These are phyloP conservation scores for Gossypium thurberi DNA, from an alignment of 345 rosid genomes.

Conservation along the genomic window DNA sequence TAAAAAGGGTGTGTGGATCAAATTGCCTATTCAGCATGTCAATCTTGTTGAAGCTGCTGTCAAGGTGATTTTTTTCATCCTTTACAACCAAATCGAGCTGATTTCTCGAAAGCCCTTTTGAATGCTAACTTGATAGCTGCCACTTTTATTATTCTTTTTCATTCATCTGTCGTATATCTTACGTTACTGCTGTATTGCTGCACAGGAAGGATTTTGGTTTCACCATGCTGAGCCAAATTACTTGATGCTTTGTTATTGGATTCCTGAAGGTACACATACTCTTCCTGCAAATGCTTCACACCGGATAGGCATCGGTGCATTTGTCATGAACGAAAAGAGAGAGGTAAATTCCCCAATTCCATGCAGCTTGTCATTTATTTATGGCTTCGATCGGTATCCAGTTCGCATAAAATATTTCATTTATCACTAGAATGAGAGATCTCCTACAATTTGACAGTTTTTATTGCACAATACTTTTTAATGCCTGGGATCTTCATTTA, in stretches of 20 bases:
- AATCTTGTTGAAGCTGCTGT: conserved; percentile 70
- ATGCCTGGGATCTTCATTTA: neutral
- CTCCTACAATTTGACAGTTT: neutral
- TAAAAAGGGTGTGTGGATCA: conserved; percentile 85
- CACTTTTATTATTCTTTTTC: neutral
- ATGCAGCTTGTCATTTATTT: neutral
- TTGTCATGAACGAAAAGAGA: conserved; percentile 63
- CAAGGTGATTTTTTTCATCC: conserved; percentile 33
- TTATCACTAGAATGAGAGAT: neutral
- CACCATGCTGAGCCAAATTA: conserved; percentile 85
- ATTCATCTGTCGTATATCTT: neutral
- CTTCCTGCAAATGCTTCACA: conserved; percentile 90
- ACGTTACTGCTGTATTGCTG: conserved; percentile 11
- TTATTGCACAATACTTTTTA: neutral
- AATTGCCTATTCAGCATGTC: conserved; percentile 55
- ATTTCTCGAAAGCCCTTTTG: neutral
- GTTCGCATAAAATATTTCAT: neutral
- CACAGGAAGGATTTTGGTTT: conserved; percentile 85
- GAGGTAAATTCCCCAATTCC: conserved; percentile 45
- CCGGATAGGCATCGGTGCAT: conserved; percentile 64
- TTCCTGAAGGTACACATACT: conserved; percentile 49
- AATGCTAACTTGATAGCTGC: neutral
- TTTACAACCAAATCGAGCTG: neutral
- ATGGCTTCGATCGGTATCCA: neutral
- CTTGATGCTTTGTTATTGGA: conserved; percentile 84